Conservation (phyloP, 257 asterid genomes). For the Eucommia ulmoides region DNA sequence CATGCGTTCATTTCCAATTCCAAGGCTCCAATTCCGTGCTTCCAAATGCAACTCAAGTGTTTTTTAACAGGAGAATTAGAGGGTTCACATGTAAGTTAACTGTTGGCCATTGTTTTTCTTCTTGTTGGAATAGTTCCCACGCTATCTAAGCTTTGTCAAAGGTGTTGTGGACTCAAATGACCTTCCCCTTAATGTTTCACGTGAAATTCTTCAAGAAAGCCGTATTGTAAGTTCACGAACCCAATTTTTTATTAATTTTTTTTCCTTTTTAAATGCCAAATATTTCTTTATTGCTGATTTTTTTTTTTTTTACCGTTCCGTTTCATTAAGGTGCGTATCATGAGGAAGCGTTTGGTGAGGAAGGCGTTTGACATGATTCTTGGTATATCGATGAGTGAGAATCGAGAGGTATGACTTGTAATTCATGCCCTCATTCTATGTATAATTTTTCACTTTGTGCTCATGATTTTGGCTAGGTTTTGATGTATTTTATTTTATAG, state of each 20-base stretch:
- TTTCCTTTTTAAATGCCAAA: too few species aligned
- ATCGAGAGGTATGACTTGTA: slow-evolving; percentile 49
- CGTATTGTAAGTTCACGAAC: slow-evolving; percentile 78
- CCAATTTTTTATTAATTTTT: too few species aligned
- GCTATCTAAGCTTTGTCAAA: slow-evolving; percentile 90
- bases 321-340: slow-evolving; percentile 64
- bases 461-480: too few species aligned
- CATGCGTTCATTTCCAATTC: too few species aligned
- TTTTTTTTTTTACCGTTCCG: slow-evolving; percentile 5
- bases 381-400: slow-evolving; percentile 84
- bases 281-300: too few species aligned
- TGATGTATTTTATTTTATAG: slow-evolving; percentile 30
- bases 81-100: neutral
- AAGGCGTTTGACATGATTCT: slow-evolving; percentile 97
- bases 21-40: too few species aligned
- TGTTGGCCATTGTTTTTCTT: slow-evolving; percentile 7
- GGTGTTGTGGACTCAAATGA: slow-evolving; percentile 98
- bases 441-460: neutral
- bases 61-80: too few species aligned
- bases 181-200: slow-evolving; percentile 94
- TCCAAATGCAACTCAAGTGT: too few species aligned
- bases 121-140: slow-evolving; percentile 61
- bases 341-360: slow-evolving; percentile 96
- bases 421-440: too few species aligned
- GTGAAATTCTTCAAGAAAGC: slow-evolving; percentile 97